Evolutionary conservation across 768 basidiomycete genomes (phyloP), one percentile per base, ranked within the genome.

Genomic region (Agaricus bisporus): DNA sequence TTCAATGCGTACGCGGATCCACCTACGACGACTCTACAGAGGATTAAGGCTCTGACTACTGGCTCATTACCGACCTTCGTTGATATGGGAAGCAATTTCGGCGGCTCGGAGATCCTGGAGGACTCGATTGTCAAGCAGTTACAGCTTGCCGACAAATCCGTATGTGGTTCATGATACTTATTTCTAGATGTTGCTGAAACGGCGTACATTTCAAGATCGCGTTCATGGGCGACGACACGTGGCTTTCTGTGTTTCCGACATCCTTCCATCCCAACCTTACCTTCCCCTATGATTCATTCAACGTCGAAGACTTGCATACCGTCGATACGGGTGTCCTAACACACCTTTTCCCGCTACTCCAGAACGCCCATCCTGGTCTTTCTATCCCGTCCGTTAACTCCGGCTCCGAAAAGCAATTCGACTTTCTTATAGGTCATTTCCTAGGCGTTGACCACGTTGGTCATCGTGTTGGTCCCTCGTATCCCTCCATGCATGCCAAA

Each of bases 141-240:
- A 38, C 66, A 67, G 5, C 57, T 70, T 11, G 76, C 78, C 0
- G 82, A 79, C 12, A 85, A 79, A 66, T 83, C 76, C 64, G 89
- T 88, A 47, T 49, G 60, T 54, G 56, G 39, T 54, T 22, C 15
- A 11, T 36, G 5, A 12, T 17, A 5, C 32, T 3, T 43, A 38
- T 35, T 32, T 37, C 54, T 18, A 22, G 32, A 18, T 9, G 43
- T 25, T 25, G 56, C 56, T 49, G 55, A 48, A 47, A 48, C 28
- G 25, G 26, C 38, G 5, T 15, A 15, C 38, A 36, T 26, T 51
- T 61, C 63, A 63, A 88, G 79, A 70, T 91, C 48, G 91, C 88
- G 1, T 88, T 98, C 65, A 91, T 91, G 84, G 95, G 97, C 0
- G 95, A 98, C 63, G 93, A 98, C 66, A 99, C 97, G 0, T 99